Base-by-base conservation (phyloP, 2,329 filamentous ascomycete species). In the Lachnellula occidentalis region DNA sequence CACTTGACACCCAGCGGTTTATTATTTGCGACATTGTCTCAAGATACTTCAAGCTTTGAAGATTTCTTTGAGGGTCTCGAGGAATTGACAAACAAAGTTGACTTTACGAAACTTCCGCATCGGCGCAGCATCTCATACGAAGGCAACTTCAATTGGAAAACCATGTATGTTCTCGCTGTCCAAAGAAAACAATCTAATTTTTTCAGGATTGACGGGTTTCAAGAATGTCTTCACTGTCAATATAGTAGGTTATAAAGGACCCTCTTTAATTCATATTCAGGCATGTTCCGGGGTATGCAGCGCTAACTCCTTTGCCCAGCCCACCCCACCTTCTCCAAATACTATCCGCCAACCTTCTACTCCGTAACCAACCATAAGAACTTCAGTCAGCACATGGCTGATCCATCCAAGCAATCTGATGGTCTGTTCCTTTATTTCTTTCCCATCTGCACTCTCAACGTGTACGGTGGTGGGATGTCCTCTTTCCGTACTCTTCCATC, bases 141-240 rank as follows among this genome's bases (percentile, higher is more conserved):
- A 49, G 79, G 79, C 3, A 71, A 72, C 0, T 81, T 82, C 70
- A 82, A 82, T 64, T 81, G 78, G 78, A 81, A 81, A 63, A 80
- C 78, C 0, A 81, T 81, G 78, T 76, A 66, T 54, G 61, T 21
- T 2, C n/a, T 41, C 8, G 27, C 9, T 46, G 5, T 2, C 7
- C 4, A 6, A n/a, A 19, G 42, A 45, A 11, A 9, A 48, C 34
- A 22, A n/a, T 45, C 31, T 24, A 47, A 21, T 12, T 15, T 5
- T 3, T 7, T 17, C 52, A 76, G 74, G 75, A 77, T 81, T 22
- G 78, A 81, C 56, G 78, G 78, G 7, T 81, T 79, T 57, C 78
- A 81, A 64, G 79, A 82, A 66, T 82, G 79, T 58, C 72, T 82
- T 19, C 78, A 81, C 64, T 81, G 78, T 67, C 75, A 78, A 61